Percentiles rank a stretch among this genome's conserved stretches.
Evolutionary conservation across 768 basidiomycete genomes (phyloP).

Genomic region (Coprinopsis strossmayeri): DNA sequence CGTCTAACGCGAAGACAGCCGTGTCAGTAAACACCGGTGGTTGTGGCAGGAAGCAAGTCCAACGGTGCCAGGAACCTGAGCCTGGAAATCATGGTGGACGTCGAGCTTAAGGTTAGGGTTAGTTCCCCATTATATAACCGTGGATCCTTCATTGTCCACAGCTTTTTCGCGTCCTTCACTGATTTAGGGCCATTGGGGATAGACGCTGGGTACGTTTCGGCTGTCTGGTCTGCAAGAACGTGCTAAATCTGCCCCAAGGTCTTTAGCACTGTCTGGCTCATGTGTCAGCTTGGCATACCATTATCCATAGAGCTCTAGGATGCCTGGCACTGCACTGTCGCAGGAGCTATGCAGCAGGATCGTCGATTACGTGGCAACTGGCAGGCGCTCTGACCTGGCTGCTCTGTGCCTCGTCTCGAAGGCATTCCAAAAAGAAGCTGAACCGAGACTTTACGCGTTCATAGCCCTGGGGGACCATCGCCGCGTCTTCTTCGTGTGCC

Average conservation of each 20-base stretch:
- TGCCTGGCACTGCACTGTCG: constrained; percentile 20
- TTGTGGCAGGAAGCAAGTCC: constrained; percentile 1
- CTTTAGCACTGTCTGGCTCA: background rate
- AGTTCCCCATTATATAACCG: no score
- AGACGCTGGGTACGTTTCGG: no score
- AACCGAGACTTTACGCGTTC: constrained; percentile 37
- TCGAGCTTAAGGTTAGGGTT: constrained; percentile 1
- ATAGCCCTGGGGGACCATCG: constrained; percentile 32
- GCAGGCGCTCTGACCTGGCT: constrained; percentile 26
- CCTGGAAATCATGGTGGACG: background rate
- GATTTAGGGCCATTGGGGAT: no score
- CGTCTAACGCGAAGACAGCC: background rate
- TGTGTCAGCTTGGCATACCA: no score
- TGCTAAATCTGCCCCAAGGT: background rate
- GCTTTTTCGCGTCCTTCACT: no score
- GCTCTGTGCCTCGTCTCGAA: constrained; percentile 40
- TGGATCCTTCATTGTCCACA: no score
- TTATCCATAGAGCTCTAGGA: background rate
- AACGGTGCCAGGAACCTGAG: background rate
- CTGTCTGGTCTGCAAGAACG: background rate
- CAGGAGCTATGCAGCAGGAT: constrained; percentile 38
- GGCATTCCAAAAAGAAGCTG: constrained; percentile 41
- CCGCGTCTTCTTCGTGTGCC: constrained; percentile 29
- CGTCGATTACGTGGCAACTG: constrained; percentile 25
- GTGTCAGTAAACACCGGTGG: constrained; percentile 2